Evolutionary conservation across 768 basidiomycete genomes (phyloP).

Genomic region (Tulasnella calospora): DNA sequence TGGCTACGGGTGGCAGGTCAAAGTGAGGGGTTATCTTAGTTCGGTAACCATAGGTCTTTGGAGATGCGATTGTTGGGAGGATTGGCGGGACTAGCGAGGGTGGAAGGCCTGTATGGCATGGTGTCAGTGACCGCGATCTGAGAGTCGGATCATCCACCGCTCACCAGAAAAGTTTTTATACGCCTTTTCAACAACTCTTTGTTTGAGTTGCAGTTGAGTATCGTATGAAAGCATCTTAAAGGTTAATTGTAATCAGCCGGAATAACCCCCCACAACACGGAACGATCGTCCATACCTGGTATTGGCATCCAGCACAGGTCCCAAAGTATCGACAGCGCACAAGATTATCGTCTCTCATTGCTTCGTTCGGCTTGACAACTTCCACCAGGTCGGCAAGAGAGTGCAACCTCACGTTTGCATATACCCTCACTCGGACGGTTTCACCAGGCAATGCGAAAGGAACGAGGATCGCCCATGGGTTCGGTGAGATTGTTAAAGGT

Average conservation of each 20-base stretch:
- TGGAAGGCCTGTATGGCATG: slow-evolving; percentile 47
- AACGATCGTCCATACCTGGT: slow-evolving; percentile 55
- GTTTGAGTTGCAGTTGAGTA: slow-evolving; percentile 79
- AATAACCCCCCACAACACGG: background rate
- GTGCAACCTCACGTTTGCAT: slow-evolving; percentile 62
- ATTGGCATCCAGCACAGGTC: slow-evolving; percentile 87
- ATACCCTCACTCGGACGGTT: slow-evolving; percentile 64
- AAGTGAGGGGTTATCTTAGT: slow-evolving; percentile 99
- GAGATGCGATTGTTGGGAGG: slow-evolving; percentile 74
- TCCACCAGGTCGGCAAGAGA: slow-evolving; percentile 72
- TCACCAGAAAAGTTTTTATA: slow-evolving; percentile 69
- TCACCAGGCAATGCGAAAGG: slow-evolving; percentile 87
- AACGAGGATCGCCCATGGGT: slow-evolving; percentile 74
- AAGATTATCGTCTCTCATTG: slow-evolving; percentile 58
- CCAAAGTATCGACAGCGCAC: slow-evolving; percentile 85
- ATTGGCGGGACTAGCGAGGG: slow-evolving; percentile 57
- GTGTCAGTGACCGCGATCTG: background rate
- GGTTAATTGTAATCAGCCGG: slow-evolving; percentile 24
- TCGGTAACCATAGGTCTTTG: slow-evolving; percentile 84
- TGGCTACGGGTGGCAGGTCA: slow-evolving; percentile 58
- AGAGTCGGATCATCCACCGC: slow-evolving; percentile 12
- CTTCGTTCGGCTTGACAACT: slow-evolving; percentile 57
- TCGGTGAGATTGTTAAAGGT: slow-evolving; percentile 38
- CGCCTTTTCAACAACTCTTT: slow-evolving; percentile 77
- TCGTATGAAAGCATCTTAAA: slow-evolving; percentile 82